A percentile compares a stretch with the other conserved stretches of the same genome.
Conservation (phyloP, 768 basidiomycete species). For the Hemileccinum rubropunctum region DNA sequence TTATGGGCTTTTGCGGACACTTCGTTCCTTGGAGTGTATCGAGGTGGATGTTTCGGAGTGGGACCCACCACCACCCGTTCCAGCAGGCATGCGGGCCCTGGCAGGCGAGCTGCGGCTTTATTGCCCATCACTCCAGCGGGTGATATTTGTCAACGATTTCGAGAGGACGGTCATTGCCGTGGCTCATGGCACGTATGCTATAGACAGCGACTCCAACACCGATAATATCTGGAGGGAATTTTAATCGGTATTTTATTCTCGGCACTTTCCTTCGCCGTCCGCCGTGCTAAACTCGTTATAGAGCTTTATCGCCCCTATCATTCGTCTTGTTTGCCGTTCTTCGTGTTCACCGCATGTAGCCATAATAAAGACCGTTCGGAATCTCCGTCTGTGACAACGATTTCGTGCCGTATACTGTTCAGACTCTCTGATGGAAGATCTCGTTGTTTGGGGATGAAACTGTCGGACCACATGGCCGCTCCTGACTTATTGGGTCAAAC, state of each 20-base stretch:
- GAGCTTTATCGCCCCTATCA: conserved; percentile 3
- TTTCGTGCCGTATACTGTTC: neutral
- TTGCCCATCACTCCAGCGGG: conserved; percentile 45
- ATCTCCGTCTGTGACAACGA: conserved; percentile 8
- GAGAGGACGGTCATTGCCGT: conserved; percentile 50
- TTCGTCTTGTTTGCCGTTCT: conserved; percentile 8
- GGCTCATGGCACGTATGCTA: conserved; percentile 29
- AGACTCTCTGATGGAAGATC: neutral
- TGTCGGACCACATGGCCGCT: conserved; percentile 3
- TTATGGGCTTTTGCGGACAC: conserved; percentile 56
- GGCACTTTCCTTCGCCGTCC: conserved; percentile 1
- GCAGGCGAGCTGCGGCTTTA: conserved; percentile 61
- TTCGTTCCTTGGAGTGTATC: conserved; percentile 49
- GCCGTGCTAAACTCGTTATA: conserved; percentile 1
- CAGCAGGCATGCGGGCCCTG: conserved; percentile 55
- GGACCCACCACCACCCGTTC: conserved; percentile 53
- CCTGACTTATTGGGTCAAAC: conserved; percentile 14
- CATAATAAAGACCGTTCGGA: conserved; percentile 6
- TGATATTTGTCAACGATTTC: conserved; percentile 64
- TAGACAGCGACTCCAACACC: conserved; percentile 24
- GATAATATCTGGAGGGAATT: conserved; percentile 34
- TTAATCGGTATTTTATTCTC: conserved; percentile 17
- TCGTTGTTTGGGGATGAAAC: neutral
- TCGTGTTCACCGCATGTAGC: conserved; percentile 19
- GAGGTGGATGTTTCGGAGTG: conserved; percentile 68